A percentile compares a stretch with the other conserved stretches of the same genome.
Evolutionary conservation across 495 filamentous ascomycete genomes (phyloP).

Genomic region (Penicillium salamii): DNA sequence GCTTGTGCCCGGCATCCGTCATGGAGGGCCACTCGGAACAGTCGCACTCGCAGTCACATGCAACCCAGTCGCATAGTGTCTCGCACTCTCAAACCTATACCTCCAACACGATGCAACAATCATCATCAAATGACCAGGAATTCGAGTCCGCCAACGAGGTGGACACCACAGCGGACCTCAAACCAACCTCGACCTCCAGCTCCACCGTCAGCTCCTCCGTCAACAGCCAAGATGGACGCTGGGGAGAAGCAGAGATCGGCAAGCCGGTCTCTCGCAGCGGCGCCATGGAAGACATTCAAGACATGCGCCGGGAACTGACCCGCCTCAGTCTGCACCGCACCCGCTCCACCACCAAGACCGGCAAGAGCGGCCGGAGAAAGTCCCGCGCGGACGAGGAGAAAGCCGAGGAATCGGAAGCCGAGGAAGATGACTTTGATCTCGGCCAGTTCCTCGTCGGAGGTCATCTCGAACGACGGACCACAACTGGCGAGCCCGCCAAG

Average conservation of each 20-base stretch:
- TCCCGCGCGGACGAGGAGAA: conserved; percentile 40
- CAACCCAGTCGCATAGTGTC: background rate
- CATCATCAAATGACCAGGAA: background rate
- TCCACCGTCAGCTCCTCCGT: conserved; percentile 22
- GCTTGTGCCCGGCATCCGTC: conserved; percentile 5
- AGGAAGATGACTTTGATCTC: conserved; percentile 64
- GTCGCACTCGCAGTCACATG: background rate
- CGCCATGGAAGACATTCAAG: conserved; percentile 71
- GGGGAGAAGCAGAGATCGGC: conserved; percentile 71
- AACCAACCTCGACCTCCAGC: conserved; percentile 11
- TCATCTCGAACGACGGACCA: conserved; percentile 74
- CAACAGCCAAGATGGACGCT: conserved; percentile 53
- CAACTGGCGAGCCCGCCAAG: conserved; percentile 66
- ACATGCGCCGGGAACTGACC: conserved; percentile 63
- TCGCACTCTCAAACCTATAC: background rate
- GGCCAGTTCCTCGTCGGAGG: conserved; percentile 74
- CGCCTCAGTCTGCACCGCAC: conserved; percentile 53
- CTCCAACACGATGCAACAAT: background rate
- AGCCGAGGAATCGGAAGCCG: conserved; percentile 20
- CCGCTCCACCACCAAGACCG: conserved; percentile 29
- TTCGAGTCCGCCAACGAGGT: background rate
- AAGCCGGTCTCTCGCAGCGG: conserved; percentile 57
- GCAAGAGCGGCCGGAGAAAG: conserved; percentile 21
- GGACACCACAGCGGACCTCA: conserved; percentile 9
- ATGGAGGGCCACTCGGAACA: conserved; percentile 23